Evolutionary conservation across 2,329 filamentous ascomycete genomes (phyloP), one percentile per base, ranked within the genome.

Genomic region (Harringtonia aguacate): DNA sequence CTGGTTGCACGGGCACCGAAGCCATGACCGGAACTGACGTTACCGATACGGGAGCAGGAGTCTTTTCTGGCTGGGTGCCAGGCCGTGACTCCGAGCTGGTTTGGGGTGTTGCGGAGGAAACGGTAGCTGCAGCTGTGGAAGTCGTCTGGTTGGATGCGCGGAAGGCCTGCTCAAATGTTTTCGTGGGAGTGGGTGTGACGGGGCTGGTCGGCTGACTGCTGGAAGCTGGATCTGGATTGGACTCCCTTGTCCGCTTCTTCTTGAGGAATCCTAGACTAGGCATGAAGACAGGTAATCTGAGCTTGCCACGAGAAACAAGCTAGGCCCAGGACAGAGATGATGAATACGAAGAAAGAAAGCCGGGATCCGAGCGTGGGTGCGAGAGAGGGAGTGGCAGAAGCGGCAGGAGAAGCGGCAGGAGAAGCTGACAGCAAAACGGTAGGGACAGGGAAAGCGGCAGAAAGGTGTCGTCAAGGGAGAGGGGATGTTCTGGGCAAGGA

Each of bases 241-340:
- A 84, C 72, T 95, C 88, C 79, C 88, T 94, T 69, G 88, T 94
- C 78, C 88, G 83, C 77, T 94, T 95, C 79, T 95, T 97, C 78
- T 95, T 95, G 63, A 97, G 79, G 62, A 95, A 88, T 66, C 87
- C 87, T 73, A 95, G 78, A 66, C 79, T 86, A 81, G 89, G 92
- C 92, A 98, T 97, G 50, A 59, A 56, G 53, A 45, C 45, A 41
- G 46, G 35, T 6, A 6, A 10, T 27, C 24, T 10, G 10, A 31
- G 30, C 30, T 31, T 13, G 12, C 8, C 7, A 8, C 5, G 30
- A n/a, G 24, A 4, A 21, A 39, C 14, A 34, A 29, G 24, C 22
- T 22, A 17, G 36, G 22, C 17, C 27, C 44, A 7, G 30, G 30
- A 31, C 10, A 27, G 24, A 6, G 24, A 10, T 27, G 24, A 27